A percentile compares a stretch with the other conserved stretches of the same genome.
Conservation (phyloP, 2,329 filamentous ascomycete genomes). For the Epichloe coenophiala region DNA sequence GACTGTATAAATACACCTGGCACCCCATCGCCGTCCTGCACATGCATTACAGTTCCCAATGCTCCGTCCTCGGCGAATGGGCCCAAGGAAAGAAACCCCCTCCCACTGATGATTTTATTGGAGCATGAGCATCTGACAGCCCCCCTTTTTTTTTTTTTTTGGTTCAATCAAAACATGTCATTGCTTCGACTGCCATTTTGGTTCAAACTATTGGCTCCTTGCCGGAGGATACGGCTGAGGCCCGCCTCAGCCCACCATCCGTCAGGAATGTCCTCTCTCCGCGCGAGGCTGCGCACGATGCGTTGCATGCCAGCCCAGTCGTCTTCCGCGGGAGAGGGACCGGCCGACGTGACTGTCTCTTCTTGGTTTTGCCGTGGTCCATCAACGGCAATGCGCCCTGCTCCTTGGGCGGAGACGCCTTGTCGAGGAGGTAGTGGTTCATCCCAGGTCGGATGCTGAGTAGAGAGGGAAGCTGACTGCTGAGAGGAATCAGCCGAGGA, state of each 20-base stretch:
- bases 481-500: neutral
- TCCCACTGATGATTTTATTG: neutral
- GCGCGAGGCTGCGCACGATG: constrained; percentile 56
- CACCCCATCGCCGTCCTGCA: too few species aligned
- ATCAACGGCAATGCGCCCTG: neutral
- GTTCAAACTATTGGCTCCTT: constrained; percentile 10
- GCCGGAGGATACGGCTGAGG: constrained; percentile 42
- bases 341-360: neutral
- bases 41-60: neutral
- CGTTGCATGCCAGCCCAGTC: constrained; percentile 50
- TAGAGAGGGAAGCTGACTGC: neutral
- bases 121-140: too few species aligned
- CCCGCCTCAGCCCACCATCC: constrained; percentile 69
- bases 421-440: neutral
- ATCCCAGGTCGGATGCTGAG: neutral
- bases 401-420: neutral
- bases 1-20: neutral
- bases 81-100: too few species aligned
- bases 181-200: neutral
- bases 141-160: too few species aligned
- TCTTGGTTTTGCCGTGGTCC: neutral
- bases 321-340: constrained; percentile 19
- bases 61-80: neutral
- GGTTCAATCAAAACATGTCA: neutral
- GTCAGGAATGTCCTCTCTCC: constrained; percentile 64